Percentiles rank a stretch among this genome's conserved stretches.
These are phyloP conservation scores for Saccharomycodes ludwigii DNA, from an alignment of 805 yeast genomes.

Conservation along the genomic window DNA sequence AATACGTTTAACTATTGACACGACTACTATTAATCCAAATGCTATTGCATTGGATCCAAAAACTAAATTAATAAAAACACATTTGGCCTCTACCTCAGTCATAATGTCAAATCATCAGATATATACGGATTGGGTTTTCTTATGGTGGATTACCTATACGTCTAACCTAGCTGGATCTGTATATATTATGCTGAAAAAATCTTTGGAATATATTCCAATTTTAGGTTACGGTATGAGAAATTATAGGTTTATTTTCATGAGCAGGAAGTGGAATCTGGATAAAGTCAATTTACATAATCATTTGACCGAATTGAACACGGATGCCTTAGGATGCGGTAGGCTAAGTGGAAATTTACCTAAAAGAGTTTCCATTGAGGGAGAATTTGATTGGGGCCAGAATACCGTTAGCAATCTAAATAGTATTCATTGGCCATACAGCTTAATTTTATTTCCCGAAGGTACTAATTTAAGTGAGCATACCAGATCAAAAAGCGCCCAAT, in stretches of 20 bases:
- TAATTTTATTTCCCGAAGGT: constrained; percentile 88
- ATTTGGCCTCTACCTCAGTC: constrained; percentile 41
- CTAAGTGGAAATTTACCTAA: constrained; percentile 26
- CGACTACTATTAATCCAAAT: constrained; percentile 15
- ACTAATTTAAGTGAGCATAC: constrained; percentile 71
- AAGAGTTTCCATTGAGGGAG: constrained; percentile 18
- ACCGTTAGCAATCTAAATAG: constrained; percentile 18
- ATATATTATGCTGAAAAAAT: constrained; percentile 66
- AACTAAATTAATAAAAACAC: constrained; percentile 10
- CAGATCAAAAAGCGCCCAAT: constrained; percentile 40
- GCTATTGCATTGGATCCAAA: constrained; percentile 12
- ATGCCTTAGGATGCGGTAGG: constrained; percentile 46
- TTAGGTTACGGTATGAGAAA: constrained; percentile 79
- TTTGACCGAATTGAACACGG: constrained; percentile 45
- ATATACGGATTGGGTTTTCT: constrained; percentile 83
- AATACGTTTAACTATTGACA: constrained; percentile 37
- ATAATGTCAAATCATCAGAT: constrained; percentile 86
- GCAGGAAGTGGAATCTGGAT: constrained; percentile 81
- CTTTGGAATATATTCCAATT: constrained; percentile 57
- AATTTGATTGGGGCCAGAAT: constrained; percentile 14
- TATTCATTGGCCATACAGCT: constrained; percentile 43
- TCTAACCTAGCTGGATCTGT: constrained; percentile 52
- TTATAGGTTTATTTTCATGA: constrained; percentile 65
- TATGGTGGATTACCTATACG: constrained; percentile 78
- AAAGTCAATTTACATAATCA: constrained; percentile 42